A percentile compares a stretch with the other conserved stretches of the same genome.
Conservation (phyloP, 352 stramenopile genomes). For the Globisporangium cylindrosporum region DNA sequence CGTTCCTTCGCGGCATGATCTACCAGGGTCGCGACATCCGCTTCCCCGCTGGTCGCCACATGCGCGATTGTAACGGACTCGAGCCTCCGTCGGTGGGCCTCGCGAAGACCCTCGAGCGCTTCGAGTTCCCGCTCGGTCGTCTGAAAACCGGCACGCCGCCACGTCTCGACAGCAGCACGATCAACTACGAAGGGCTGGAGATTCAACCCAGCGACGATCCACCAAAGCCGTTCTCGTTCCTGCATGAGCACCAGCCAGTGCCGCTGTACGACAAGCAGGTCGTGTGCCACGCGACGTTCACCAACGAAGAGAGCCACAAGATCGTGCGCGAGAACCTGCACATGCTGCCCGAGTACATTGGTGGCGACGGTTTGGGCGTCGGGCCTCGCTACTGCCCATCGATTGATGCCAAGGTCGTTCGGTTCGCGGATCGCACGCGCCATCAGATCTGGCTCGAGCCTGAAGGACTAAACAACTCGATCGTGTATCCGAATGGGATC, state of each 20-base stretch:
- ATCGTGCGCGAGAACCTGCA: conserved; percentile 94
- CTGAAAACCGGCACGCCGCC: conserved; percentile 98
- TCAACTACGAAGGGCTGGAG: conserved; percentile 92
- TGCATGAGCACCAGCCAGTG: conserved; percentile 83
- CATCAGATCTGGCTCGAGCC: conserved; percentile 97
- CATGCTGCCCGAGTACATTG: conserved; percentile 91
- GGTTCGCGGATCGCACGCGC: conserved; percentile 68
- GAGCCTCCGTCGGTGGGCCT: conserved; percentile 95
- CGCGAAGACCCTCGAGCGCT: conserved; percentile 91
- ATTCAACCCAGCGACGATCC: conserved; percentile 92
- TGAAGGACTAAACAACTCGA: conserved; percentile 94
- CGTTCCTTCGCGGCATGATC: conserved; percentile 96
- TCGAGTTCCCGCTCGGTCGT: conserved; percentile 91
- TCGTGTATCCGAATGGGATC: conserved; percentile 99
- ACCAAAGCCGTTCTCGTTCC: conserved; percentile 93
- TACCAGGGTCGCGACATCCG: conserved; percentile 91
- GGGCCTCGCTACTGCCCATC: conserved; percentile 95
- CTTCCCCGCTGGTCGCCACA: conserved; percentile 93
- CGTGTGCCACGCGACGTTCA: conserved; percentile 94
- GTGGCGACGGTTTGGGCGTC: conserved; percentile 72
- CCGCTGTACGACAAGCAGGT: conserved; percentile 82
- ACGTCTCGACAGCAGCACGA: conserved; percentile 93
- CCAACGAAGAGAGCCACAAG: conserved; percentile 95
- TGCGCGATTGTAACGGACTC: conserved; percentile 76
- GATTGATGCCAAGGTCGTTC: conserved; percentile 95